A percentile compares a stretch with the other conserved stretches of the same genome.
These are phyloP conservation scores for Barnettozyma sucrosica DNA, from an alignment of 805 yeast genomes.

Conservation along the genomic window DNA sequence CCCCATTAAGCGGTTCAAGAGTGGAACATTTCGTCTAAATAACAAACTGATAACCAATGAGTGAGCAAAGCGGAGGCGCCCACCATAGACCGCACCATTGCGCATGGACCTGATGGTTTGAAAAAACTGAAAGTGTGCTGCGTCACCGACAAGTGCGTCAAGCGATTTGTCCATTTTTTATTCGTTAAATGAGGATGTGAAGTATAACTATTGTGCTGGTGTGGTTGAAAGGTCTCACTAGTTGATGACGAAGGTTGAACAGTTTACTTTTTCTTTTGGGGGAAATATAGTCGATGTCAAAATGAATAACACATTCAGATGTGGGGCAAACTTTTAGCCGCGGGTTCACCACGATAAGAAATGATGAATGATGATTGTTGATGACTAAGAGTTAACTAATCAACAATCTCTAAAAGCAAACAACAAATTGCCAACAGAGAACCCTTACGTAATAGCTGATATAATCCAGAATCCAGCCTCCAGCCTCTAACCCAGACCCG, in stretches of 20 bases:
- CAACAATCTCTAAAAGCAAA: too few species aligned
- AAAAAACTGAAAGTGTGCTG: constrained; percentile 30
- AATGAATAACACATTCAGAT: neutral
- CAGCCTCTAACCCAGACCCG: too few species aligned
- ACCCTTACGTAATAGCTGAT: too few species aligned
- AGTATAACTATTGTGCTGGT: neutral
- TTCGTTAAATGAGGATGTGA: neutral
- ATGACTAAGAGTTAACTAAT: too few species aligned
- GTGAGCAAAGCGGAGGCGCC: constrained; percentile 55
- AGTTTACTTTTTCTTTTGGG: neutral
- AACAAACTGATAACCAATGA: constrained; percentile 56
- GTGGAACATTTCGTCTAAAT: constrained; percentile 30
- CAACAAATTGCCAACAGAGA: too few species aligned
- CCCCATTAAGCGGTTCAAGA: constrained; percentile 37
- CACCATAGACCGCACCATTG: constrained; percentile 51
- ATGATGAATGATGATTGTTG: neutral
- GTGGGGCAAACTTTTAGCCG: neutral
- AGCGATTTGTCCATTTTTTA: constrained; percentile 12
- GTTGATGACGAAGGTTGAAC: too few species aligned
- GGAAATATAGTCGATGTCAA: neutral
- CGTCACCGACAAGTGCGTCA: constrained; percentile 28
- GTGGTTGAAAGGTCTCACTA: too few species aligned
- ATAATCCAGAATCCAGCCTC: neutral
- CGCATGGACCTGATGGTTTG: constrained; percentile 35
- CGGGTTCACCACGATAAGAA: neutral